Conservation (phyloP, 2,329 filamentous ascomycete genomes). For the Alternaria longipes region DNA sequence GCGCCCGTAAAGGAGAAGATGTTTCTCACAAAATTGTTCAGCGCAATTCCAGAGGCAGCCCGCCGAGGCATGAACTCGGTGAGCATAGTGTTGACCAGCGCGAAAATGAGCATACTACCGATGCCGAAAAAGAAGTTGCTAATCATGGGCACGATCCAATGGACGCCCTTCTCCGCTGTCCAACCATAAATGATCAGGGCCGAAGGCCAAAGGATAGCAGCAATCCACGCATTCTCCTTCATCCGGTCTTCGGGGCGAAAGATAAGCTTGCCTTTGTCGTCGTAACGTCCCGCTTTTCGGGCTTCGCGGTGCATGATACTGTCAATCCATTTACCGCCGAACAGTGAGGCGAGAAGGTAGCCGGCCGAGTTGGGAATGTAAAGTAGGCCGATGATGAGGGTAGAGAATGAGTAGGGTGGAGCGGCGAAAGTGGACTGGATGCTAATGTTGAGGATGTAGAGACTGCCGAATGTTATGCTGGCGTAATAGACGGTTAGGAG, state of each 20-base stretch:
- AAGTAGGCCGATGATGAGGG: conserved; percentile 49
- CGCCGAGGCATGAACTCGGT: conserved; percentile 53
- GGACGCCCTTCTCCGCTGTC: conserved; percentile 43
- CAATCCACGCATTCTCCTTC: conserved; percentile 53
- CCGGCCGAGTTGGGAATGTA: conserved; percentile 52
- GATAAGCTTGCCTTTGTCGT: conserved; percentile 47
- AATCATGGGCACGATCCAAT: conserved; percentile 50
- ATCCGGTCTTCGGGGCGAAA: conserved; percentile 53
- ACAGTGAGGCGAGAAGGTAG: conserved; percentile 47
- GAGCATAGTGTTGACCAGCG: conserved; percentile 51
- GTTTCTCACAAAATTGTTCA: conserved; percentile 53
- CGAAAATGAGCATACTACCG: conserved; percentile 52
- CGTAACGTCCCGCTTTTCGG: conserved; percentile 47
- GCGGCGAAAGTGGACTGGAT: conserved; percentile 48
- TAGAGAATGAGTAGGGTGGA: conserved; percentile 48
- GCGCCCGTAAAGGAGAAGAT: conserved; percentile 50
- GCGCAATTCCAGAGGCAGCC: conserved; percentile 48
- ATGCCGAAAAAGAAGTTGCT: conserved; percentile 55
- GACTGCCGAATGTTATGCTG: conserved; percentile 50
- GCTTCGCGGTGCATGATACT: conserved; percentile 53
- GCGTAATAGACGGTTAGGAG: conserved; percentile 53
- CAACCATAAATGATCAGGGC: conserved; percentile 53
- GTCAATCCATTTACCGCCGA: conserved; percentile 54
- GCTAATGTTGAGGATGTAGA: conserved; percentile 54
- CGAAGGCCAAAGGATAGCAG: conserved; percentile 46